These are phyloP conservation scores for Pneumocystis murina DNA, from an alignment of 1,139 yeast genomes.

Conservation along the genomic window DNA sequence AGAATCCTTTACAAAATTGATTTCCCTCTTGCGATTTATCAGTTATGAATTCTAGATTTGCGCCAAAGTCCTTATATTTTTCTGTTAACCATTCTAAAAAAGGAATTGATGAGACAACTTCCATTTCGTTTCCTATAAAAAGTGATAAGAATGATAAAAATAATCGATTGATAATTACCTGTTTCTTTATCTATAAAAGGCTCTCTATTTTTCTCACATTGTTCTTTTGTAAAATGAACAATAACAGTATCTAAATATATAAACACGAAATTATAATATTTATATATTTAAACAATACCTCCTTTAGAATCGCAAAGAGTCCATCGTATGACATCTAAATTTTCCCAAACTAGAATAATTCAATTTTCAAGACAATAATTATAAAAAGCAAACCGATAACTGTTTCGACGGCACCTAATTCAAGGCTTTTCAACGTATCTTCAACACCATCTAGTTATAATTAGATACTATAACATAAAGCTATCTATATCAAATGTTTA, in stretches of 20 bases:
- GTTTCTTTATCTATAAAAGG: conserved; percentile 72
- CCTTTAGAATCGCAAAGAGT: conserved; percentile 77
- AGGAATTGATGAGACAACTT: conserved; percentile 49
- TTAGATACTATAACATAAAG: not conserved
- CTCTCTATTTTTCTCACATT: conserved; percentile 34
- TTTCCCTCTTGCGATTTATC: conserved; percentile 97
- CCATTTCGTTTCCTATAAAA: conserved; percentile 54
- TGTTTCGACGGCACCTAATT: conserved; percentile 87
- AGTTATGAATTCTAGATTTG: conserved; percentile 85
- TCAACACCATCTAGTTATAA: conserved; percentile 57
- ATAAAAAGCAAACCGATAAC: conserved; percentile 48
- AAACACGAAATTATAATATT: not conserved
- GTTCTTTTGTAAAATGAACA: conserved; percentile 52
- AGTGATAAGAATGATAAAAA: not conserved
- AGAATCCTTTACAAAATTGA: conserved; percentile 92
- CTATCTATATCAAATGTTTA: not conserved
- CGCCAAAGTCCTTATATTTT: conserved; percentile 86
- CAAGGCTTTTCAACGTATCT: conserved; percentile 89
- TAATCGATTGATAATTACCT: conserved; percentile 21
- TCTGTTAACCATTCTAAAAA: conserved; percentile 96
- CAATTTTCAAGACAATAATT: not conserved
- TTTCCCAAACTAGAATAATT: conserved; percentile 33
- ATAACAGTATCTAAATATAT: conserved; percentile 24
- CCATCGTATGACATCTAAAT: conserved; percentile 70
- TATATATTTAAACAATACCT: conserved; percentile 29